phyloP scores from a whole-genome alignment of 768 basidiomycete genomes.

The Boletus huronensis region DNA sequence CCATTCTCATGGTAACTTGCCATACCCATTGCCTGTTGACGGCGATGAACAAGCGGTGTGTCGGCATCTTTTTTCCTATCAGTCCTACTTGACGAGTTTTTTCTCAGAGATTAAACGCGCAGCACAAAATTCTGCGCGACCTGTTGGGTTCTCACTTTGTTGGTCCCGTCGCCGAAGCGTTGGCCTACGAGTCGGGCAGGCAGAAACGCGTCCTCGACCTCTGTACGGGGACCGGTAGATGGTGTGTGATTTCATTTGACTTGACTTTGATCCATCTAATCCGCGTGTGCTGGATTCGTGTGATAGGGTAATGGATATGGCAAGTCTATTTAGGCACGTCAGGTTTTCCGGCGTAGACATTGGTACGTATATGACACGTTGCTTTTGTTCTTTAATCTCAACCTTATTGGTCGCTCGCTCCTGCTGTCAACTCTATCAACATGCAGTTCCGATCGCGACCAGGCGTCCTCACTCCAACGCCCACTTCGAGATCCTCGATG shows the following conservation, averaged over 20 bases:
- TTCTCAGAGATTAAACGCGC: constrained; percentile 49
- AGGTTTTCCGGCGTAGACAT: constrained; percentile 72
- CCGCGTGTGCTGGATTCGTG: constrained; percentile 8
- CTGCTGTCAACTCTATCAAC: constrained; percentile 4
- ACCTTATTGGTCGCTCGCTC: constrained; percentile 10
- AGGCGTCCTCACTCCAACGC: constrained; percentile 59
- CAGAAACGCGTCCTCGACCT: constrained; percentile 62
- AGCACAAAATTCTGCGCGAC: constrained; percentile 47
- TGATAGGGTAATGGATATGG: constrained; percentile 74
- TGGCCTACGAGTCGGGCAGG: constrained; percentile 40
- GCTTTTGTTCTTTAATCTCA: constrained; percentile 8
- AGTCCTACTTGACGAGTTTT: background rate
- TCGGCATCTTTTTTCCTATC: constrained; percentile 1
- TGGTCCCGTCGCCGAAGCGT: constrained; percentile 54
- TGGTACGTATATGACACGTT: constrained; percentile 44
- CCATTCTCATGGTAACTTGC: constrained; percentile 58
- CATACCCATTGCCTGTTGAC: constrained; percentile 75
- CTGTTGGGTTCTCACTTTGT: constrained; percentile 56
- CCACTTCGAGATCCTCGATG: constrained; percentile 63
- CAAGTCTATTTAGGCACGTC: constrained; percentile 57
- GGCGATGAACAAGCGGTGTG: constrained; percentile 63
- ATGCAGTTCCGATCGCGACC: constrained; percentile 67
- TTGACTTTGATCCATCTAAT: constrained; percentile 19
- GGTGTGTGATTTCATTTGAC: constrained; percentile 43
- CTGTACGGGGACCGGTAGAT: constrained; percentile 73